These are phyloP conservation scores for Colletotrichum eleusines DNA, from an alignment of 2,329 filamentous ascomycete genomes.

Conservation along the genomic window DNA sequence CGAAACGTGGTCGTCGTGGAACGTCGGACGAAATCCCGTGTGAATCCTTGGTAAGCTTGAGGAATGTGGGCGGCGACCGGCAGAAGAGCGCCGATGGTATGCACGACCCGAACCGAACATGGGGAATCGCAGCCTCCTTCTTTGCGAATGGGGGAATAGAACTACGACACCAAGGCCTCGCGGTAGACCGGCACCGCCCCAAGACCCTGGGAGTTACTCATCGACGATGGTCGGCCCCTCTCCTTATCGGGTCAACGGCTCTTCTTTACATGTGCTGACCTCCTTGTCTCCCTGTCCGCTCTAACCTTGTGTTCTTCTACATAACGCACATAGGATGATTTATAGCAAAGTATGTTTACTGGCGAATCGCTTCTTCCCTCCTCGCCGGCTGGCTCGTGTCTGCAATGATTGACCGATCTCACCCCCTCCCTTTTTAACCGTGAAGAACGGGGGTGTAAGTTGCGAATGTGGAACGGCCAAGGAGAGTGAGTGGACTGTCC, in stretches of 20 bases:
- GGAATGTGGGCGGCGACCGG: no score
- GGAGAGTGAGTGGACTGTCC: neutral
- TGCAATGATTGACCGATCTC: slow-evolving; percentile 1
- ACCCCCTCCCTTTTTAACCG: neutral
- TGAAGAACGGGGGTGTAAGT: neutral
- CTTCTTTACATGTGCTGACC: neutral
- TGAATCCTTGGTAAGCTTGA: neutral
- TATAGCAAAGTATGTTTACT: slow-evolving; percentile 13
- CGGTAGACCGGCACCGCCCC: neutral
- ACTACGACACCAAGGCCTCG: neutral
- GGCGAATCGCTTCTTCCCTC: neutral
- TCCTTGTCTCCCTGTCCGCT: neutral
- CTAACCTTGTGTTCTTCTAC: slow-evolving; percentile 6
- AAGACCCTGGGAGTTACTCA: neutral
- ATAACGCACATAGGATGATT: neutral
- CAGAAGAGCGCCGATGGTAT: neutral
- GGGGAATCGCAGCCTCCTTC: slow-evolving; percentile 8
- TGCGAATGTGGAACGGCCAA: neutral
- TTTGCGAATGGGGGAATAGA: neutral
- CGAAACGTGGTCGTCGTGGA: slow-evolving; percentile 9
- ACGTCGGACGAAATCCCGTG: slow-evolving; percentile 3
- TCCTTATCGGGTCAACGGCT: neutral
- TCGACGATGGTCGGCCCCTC: neutral
- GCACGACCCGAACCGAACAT: slow-evolving; percentile 29
- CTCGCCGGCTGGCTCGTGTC: slow-evolving; percentile 12